A percentile compares a stretch with the other conserved stretches of the same genome.
Evolutionary conservation across 768 basidiomycete genomes (phyloP).

Genomic region (Termitomyces sp.): DNA sequence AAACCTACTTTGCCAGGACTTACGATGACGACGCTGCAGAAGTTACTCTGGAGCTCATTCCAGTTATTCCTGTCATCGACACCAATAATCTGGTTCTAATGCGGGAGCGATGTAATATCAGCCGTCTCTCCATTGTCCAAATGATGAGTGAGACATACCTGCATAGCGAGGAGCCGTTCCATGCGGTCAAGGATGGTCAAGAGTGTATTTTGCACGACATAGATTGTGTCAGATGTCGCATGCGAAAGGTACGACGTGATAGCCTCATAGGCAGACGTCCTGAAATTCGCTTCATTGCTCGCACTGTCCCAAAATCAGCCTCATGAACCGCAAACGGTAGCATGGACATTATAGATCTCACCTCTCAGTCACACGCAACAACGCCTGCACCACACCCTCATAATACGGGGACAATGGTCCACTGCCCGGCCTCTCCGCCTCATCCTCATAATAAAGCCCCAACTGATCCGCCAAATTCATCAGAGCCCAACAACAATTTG

Average conservation of each 20-base stretch:
- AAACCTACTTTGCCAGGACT: constrained; percentile 21
- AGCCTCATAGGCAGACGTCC: constrained; percentile 95
- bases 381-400: constrained; percentile 77
- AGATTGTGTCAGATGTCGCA: constrained; percentile 71
- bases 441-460: constrained; percentile 57
- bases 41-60: constrained; percentile 96
- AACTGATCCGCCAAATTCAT: constrained; percentile 95
- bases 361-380: constrained; percentile 87
- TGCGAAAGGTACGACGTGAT: constrained; percentile 84
- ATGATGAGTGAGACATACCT: constrained; percentile 38
- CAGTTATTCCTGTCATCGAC: constrained; percentile 97
- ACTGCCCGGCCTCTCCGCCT: constrained; percentile 41
- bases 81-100: constrained; percentile 87
- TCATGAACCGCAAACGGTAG: too few relatives aligned
- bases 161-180: constrained; percentile 81
- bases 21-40: constrained; percentile 87
- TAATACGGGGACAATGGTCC: constrained; percentile 85
- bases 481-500: constrained; percentile 94
- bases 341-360: constrained; percentile 17
- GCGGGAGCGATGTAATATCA: background rate
- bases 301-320: constrained; percentile 35
- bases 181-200: constrained; percentile 83
- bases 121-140: background rate
- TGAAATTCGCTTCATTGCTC: constrained; percentile 85
- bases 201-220: constrained; percentile 76